Conservation (phyloP, 73 alveolate genomes). For the Urostyla sp. region DNA sequence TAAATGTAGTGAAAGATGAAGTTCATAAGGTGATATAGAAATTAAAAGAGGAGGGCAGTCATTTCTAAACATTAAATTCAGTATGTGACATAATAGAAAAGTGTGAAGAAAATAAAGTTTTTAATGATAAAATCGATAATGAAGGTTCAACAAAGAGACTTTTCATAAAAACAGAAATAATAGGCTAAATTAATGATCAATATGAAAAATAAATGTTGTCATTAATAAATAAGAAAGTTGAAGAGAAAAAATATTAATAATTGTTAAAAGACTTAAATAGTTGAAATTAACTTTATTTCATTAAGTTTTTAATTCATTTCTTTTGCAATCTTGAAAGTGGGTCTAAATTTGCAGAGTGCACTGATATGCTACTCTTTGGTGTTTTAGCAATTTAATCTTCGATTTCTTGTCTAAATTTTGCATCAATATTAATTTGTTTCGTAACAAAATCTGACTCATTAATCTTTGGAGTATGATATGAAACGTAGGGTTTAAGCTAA, state of each 20-base stretch:
- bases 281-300: not conserved
- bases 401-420: conserved; percentile 19
- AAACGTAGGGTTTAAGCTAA: conserved; percentile 69
- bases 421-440: not conserved
- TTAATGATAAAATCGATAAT: not conserved
- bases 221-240: conserved; percentile 16
- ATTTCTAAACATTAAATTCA: conserved; percentile 14
- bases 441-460: conserved; percentile 33
- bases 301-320: not conserved
- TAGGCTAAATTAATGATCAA: not conserved
- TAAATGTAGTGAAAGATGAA: conserved; percentile 20
- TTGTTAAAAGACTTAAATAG: conserved; percentile 2
- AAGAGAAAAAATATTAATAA: conserved; percentile 21
- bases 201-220: not conserved
- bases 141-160: conserved; percentile 9
- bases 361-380: conserved; percentile 35
- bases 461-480: conserved; percentile 57
- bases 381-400: conserved; percentile 12
- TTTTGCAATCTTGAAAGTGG: conserved; percentile 25
- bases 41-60: conserved; percentile 14
- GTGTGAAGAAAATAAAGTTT: conserved; percentile 8
- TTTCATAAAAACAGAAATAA: conserved; percentile 4
- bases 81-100: conserved; percentile 19
- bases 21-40: conserved; percentile 24
- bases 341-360: conserved; percentile 5